Conservation (phyloP, 257 asterid species). For the Gynochthodes officinalis region DNA sequence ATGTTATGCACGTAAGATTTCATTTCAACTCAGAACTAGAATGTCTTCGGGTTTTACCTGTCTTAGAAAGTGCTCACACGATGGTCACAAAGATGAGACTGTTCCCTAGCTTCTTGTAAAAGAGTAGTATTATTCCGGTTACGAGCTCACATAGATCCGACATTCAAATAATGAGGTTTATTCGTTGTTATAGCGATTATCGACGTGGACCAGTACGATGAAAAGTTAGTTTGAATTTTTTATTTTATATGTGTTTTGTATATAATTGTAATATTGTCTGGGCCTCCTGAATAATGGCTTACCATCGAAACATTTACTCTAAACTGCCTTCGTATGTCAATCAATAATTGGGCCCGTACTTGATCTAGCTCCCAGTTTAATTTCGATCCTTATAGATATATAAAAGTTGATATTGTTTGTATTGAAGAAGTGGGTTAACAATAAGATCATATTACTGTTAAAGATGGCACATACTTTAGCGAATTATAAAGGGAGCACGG, state of each 20-base stretch:
- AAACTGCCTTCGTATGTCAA: too few species aligned
- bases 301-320: too few species aligned
- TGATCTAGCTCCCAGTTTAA: too few species aligned
- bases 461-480: too few species aligned
- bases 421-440: too few species aligned
- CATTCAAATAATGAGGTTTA: background rate
- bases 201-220: background rate
- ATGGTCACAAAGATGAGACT: background rate
- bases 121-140: background rate
- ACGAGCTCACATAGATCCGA: background rate
- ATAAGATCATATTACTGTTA: too few species aligned
- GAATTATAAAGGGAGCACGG: too few species aligned
- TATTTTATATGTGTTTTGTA: background rate
- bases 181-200: background rate
- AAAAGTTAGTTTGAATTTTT: background rate
- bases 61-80: background rate
- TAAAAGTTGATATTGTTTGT: too few species aligned
- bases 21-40: background rate
- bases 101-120: constrained; percentile 5
- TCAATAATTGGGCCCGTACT: too few species aligned
- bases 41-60: background rate
- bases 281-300: too few species aligned
- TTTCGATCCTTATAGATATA: too few species aligned
- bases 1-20: background rate
- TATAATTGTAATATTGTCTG: background rate